phyloP scores from a whole-genome alignment of 1,139 yeast genomes.

The Pneumocystis jirovecii region DNA sequence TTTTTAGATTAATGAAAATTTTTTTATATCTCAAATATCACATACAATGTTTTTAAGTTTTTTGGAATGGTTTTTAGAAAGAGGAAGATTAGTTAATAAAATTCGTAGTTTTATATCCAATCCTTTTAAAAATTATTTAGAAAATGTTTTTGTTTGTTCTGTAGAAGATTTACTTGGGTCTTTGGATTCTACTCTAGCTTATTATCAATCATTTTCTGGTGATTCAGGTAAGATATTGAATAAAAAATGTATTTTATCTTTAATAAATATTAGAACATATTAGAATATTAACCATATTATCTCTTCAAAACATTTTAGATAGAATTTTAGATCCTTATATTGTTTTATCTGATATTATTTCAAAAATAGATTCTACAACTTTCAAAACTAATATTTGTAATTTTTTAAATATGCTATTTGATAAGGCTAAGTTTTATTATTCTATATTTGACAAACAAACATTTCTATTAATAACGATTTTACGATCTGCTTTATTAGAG shows the following conservation, averaged over 20 bases:
- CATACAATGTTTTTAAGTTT: not conserved
- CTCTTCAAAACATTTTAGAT: not conserved
- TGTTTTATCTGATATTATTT: not conserved
- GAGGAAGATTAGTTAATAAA: not conserved
- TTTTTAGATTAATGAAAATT: not conserved
- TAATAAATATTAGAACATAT: not conserved
- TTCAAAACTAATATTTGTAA: not conserved
- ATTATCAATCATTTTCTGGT: not conserved
- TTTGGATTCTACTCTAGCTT: not conserved
- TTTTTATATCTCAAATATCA: not conserved
- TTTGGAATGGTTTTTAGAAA: not conserved
- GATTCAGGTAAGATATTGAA: not conserved
- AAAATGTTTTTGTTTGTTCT: not conserved
- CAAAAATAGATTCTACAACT: not conserved
- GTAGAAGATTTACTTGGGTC: not conserved
- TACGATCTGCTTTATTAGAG: not conserved
- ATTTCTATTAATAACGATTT: not conserved
- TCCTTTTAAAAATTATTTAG: not conserved
- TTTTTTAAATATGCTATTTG: not conserved
- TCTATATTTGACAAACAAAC: not conserved
- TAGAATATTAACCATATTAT: not conserved
- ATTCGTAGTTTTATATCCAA: not conserved
- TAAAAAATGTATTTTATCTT: not conserved
- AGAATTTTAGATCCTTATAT: not conserved
- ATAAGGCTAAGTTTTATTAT: not conserved